Evolutionary conservation across 169 alveolate genomes (phyloP).

Genomic region (Babesia bovis): DNA sequence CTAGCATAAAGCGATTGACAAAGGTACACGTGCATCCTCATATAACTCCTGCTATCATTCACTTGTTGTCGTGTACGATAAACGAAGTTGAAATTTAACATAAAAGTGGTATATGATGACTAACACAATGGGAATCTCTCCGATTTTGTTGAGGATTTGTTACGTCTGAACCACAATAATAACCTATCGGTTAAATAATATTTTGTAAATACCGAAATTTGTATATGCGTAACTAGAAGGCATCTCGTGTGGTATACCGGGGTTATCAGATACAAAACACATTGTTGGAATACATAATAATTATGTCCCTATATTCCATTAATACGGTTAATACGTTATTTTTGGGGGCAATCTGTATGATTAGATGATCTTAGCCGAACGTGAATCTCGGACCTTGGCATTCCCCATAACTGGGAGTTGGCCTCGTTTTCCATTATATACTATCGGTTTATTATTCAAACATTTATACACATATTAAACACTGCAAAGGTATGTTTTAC

Average conservation of each 20-base stretch:
- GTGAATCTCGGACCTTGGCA: no score
- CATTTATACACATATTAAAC: not conserved
- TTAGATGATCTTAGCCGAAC: no score
- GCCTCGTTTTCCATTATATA: no score
- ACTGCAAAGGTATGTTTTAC: not conserved
- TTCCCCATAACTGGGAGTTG: not conserved
- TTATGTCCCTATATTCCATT: no score
- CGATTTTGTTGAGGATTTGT: conserved; percentile 22
- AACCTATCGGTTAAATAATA: not conserved
- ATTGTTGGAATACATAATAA: no score
- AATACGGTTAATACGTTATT: no score
- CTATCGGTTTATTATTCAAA: no score
- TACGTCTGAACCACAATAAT: conserved; percentile 18
- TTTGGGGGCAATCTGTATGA: no score
- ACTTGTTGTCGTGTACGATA: conserved; percentile 29
- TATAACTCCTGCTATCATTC: conserved; percentile 45
- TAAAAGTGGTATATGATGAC: conserved; percentile 29
- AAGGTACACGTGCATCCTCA: conserved; percentile 49
- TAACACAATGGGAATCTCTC: conserved; percentile 52
- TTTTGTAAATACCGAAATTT: no score
- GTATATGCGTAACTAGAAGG: no score
- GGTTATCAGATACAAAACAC: no score
- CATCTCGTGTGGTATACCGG: no score
- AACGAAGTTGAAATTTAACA: conserved; percentile 43
- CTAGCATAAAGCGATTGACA: conserved; percentile 21